These are phyloP conservation scores for Eudorina sp. DNA, from an alignment of 139 green algal species.

Conservation along the genomic window DNA sequence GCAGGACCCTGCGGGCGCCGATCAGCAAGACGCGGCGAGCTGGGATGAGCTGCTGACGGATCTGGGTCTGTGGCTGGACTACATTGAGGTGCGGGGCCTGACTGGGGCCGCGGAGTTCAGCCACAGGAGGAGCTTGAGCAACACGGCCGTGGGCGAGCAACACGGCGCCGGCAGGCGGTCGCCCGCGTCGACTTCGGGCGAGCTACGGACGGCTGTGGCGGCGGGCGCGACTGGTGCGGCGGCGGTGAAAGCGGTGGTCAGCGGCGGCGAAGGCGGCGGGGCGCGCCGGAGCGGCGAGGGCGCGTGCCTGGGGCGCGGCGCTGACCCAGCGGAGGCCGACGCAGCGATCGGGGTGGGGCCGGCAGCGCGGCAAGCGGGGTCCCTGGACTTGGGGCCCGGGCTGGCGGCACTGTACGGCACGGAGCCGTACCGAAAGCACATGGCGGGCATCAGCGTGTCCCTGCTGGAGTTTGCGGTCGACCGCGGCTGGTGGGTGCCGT, in stretches of 20 bases:
- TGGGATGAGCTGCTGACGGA: slow-evolving; percentile 34
- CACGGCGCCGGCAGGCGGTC: too few relatives aligned
- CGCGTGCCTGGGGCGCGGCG: not conserved
- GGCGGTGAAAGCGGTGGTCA: not conserved
- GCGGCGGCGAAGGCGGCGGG: not conserved
- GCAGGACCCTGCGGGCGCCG: not conserved
- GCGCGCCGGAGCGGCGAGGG: not conserved
- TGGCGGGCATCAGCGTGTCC: slow-evolving; percentile 21
- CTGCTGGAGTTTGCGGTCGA: slow-evolving; percentile 50
- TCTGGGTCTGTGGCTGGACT: slow-evolving; percentile 46
- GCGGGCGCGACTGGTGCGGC: not conserved
- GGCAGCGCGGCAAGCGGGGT: not conserved
- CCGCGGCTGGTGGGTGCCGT: slow-evolving; percentile 21
- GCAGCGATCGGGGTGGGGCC: not conserved
- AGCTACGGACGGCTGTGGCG: not conserved
- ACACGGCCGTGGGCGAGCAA: not conserved
- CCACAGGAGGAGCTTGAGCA: not conserved
- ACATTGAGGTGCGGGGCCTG: slow-evolving; percentile 26
- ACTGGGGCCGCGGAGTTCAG: too few relatives aligned
- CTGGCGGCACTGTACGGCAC: slow-evolving; percentile 47
- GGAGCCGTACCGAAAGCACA: slow-evolving; percentile 15
- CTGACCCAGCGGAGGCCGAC: not conserved
- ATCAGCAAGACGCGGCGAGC: not conserved
- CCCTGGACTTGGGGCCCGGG: not conserved
- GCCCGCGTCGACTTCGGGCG: too few relatives aligned